These are phyloP conservation scores for Pythium myriotylum DNA, from an alignment of 352 stramenopile species.

Conservation along the genomic window DNA sequence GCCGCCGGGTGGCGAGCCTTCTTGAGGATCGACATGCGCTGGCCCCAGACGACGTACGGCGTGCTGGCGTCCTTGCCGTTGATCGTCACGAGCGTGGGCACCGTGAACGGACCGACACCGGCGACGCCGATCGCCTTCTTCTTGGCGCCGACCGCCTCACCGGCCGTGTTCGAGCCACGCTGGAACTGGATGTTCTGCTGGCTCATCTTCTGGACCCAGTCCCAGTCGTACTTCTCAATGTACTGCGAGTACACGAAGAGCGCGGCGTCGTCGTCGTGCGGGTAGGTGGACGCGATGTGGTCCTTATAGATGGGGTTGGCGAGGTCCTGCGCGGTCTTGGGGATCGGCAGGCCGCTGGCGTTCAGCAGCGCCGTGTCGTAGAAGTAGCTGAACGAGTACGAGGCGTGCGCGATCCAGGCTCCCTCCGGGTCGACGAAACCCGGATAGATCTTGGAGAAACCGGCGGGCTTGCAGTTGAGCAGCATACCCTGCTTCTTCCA, in stretches of 20 bases:
- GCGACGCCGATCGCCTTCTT: conserved; percentile 36
- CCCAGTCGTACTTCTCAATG: no score
- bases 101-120: conserved; percentile 14
- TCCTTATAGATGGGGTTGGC: no score
- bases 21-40: conserved; percentile 58
- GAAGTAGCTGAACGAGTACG: conserved; percentile 47
- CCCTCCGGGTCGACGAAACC: conserved; percentile 36
- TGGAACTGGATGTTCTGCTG: no score
- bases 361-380: conserved; percentile 34
- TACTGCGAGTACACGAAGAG: no score
- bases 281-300: no score
- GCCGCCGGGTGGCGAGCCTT: conserved; percentile 53
- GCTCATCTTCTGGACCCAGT: no score
- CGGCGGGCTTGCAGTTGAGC: conserved; percentile 53
- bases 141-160: conserved; percentile 28
- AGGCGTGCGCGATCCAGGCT: conserved; percentile 42
- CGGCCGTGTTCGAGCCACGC: no score
- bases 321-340: conserved; percentile 35
- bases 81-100: neutral
- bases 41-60: conserved; percentile 46
- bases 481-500: conserved; percentile 47
- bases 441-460: conserved; percentile 56
- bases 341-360: conserved; percentile 3
- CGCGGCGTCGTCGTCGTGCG: no score
- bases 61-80: conserved; percentile 12